Evolutionary conservation across 2,329 filamentous ascomycete species (phyloP).

Genomic region (Pseudocercospora vitis): DNA sequence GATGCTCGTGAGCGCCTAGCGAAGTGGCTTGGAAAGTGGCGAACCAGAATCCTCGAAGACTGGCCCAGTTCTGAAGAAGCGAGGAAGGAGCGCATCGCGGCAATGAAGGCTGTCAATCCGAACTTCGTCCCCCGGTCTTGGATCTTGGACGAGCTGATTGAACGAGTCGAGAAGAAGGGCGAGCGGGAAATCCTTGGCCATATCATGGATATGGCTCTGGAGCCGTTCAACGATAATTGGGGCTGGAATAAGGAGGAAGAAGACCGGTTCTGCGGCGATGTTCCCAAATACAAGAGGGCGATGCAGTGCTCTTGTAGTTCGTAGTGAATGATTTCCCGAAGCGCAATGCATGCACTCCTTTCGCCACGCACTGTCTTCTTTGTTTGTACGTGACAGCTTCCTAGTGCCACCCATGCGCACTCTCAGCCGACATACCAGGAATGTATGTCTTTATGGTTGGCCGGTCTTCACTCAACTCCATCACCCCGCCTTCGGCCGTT

Average conservation of each 20-base stretch:
- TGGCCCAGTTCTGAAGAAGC: conserved; percentile 60
- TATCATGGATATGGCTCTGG: conserved; percentile 77
- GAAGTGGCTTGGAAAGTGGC: conserved; percentile 81
- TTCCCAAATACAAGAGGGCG: conserved; percentile 72
- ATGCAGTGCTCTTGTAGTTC: conserved; percentile 97
- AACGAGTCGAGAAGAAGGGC: conserved; percentile 77
- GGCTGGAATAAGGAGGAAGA: conserved; percentile 69
- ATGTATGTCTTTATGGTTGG: conserved; percentile 17
- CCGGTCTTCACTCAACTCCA: conserved; percentile 16
- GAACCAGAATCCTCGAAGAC: conserved; percentile 68
- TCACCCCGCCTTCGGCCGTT: background rate
- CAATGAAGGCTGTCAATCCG: conserved; percentile 87
- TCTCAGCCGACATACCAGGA: conserved; percentile 17
- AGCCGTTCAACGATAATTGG: conserved; percentile 84
- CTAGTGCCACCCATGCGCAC: conserved; percentile 8
- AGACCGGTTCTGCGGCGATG: conserved; percentile 78
- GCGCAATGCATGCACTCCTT: no score
- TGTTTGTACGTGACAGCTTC: no score
- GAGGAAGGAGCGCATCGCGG: conserved; percentile 63
- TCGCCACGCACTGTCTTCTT: no score
- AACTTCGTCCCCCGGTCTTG: conserved; percentile 89
- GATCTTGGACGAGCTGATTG: conserved; percentile 91
- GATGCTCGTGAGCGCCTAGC: conserved; percentile 67
- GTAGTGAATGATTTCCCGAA: conserved; percentile 50
- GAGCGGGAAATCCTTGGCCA: conserved; percentile 76